phyloP scores from a whole-genome alignment of 1,284 basidiomycete genomes.

The Inonotus hispidus region DNA sequence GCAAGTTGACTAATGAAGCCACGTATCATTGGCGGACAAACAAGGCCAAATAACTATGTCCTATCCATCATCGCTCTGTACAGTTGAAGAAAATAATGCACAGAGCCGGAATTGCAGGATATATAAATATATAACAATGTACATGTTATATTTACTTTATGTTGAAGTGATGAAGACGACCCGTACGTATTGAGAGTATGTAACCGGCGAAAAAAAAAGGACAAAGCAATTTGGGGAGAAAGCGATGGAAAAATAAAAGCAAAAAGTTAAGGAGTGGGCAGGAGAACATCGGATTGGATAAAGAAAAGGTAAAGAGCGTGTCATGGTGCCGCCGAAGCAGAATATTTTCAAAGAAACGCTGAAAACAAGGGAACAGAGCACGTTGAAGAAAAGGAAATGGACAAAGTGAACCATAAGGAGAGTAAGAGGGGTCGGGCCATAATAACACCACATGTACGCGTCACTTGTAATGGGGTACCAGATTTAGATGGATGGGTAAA shows the following conservation, averaged over 20 bases:
- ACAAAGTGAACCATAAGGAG: constrained; percentile 17
- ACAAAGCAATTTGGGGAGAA: background rate
- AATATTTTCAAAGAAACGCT: background rate
- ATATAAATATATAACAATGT: background rate
- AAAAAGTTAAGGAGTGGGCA: background rate
- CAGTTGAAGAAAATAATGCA: background rate
- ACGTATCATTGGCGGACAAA: too few relatives aligned
- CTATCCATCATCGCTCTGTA: background rate
- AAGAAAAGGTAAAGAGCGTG: background rate
- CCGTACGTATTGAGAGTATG: background rate
- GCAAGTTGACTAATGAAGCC: too few relatives aligned
- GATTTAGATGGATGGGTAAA: too few relatives aligned
- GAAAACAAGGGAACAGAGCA: constrained; percentile 8
- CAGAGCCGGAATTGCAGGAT: background rate
- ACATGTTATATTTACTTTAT: background rate
- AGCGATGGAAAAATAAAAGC: background rate
- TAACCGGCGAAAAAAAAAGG: background rate
- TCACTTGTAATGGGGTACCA: too few relatives aligned
- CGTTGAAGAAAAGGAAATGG: constrained; percentile 21
- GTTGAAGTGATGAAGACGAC: background rate
- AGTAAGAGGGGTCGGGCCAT: background rate
- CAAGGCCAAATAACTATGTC: background rate
- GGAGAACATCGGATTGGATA: background rate
- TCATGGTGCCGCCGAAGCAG: background rate
- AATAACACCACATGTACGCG: background rate